Conservation (phyloP, 1,284 basidiomycete species). For the Gomphus bonarii region DNA sequence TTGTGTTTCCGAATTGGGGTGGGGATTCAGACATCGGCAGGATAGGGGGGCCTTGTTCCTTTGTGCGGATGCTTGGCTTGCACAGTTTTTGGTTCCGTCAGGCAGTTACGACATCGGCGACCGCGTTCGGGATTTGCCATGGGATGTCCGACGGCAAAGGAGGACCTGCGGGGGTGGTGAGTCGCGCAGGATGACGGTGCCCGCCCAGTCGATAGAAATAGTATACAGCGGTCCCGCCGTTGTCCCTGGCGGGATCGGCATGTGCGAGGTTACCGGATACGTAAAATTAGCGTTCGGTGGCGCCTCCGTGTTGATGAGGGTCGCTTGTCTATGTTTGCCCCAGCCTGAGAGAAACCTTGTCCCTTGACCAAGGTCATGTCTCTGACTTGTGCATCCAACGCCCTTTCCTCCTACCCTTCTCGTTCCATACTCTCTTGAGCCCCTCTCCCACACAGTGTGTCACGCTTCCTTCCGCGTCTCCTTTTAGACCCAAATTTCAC, state of each 20-base stretch:
- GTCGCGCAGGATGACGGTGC: too few relatives aligned
- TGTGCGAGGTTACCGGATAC: slow-evolving; percentile 1
- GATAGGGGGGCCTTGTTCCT: too few relatives aligned
- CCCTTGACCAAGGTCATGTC: neutral
- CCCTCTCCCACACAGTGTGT: neutral
- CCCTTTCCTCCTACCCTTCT: neutral
- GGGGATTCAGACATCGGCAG: too few relatives aligned
- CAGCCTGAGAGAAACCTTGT: slow-evolving; percentile 5
- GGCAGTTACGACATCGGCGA: too few relatives aligned
- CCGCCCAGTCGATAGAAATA: too few relatives aligned
- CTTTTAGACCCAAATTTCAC: neutral
- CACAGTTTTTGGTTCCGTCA: too few relatives aligned
- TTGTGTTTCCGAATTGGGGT: too few relatives aligned
- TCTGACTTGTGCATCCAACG: neutral
- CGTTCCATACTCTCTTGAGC: neutral
- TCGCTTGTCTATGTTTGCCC: slow-evolving; percentile 3
- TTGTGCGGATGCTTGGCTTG: too few relatives aligned
- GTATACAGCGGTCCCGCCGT: too few relatives aligned
- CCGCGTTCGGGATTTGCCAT: too few relatives aligned
- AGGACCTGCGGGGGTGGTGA: too few relatives aligned
- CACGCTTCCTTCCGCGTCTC: neutral
- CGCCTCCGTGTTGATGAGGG: neutral
- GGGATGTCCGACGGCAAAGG: too few relatives aligned
- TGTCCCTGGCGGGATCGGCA: neutral
- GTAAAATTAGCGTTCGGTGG: slow-evolving; percentile 3